phyloP scores from a whole-genome alignment of 257 asterid genomes.

The Solanum chiquidenum region DNA sequence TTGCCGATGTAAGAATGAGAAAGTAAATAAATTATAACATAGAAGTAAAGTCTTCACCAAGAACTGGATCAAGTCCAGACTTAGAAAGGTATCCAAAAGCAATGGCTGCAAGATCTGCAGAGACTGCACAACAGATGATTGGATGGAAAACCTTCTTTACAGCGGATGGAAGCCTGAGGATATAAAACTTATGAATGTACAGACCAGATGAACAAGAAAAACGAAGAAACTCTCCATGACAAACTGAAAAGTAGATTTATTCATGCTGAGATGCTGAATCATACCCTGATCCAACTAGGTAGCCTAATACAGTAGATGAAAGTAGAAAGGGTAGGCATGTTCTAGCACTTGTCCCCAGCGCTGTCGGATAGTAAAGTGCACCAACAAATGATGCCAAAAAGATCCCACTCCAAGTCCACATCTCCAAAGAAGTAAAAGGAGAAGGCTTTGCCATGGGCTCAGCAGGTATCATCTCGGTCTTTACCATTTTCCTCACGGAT shows the following conservation, averaged over 20 bases:
- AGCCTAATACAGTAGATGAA: conserved; percentile 84
- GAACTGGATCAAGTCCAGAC: conserved; percentile 67
- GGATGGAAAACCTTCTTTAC: conserved; percentile 85
- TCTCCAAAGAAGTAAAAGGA: conserved; percentile 64
- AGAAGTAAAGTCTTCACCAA: conserved; percentile 35
- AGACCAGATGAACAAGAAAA: not conserved
- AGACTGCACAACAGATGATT: conserved; percentile 72
- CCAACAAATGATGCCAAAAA: conserved; percentile 56
- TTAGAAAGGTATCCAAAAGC: conserved; percentile 62
- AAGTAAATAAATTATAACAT: not conserved
- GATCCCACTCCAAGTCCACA: conserved; percentile 71
- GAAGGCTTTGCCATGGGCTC: conserved; percentile 94
- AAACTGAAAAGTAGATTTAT: not conserved
- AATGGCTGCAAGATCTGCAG: conserved; percentile 82
- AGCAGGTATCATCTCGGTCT: conserved; percentile 74
- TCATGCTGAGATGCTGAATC: conserved; percentile 6
- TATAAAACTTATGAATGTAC: conserved; percentile 5
- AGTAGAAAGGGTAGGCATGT: conserved; percentile 91
- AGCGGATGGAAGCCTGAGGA: conserved; percentile 61
- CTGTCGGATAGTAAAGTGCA: conserved; percentile 58
- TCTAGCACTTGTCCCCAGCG: conserved; percentile 76
- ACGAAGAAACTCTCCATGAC: not conserved
- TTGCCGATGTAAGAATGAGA: not conserved
- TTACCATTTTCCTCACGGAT: conserved; percentile 78
- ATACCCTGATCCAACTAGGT: conserved; percentile 81